phyloP scores from a whole-genome alignment of 306 rosid species.

The Leucaena leucocephala region DNA sequence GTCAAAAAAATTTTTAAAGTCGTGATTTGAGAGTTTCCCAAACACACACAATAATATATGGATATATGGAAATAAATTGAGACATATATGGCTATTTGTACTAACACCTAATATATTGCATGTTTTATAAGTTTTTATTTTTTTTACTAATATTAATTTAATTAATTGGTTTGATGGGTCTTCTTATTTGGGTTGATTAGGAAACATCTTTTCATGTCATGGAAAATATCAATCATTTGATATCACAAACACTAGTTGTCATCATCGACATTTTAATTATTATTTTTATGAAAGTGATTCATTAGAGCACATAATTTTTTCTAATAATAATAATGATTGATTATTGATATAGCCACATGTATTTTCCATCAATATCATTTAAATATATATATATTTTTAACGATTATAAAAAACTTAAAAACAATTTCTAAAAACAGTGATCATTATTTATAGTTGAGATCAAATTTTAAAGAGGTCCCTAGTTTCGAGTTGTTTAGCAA shows the following conservation, averaged over 20 bases:
- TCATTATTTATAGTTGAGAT: too few relatives aligned
- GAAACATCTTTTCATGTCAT: constrained; percentile 15
- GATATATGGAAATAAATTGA: background rate
- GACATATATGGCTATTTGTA: background rate
- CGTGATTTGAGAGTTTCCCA: too few relatives aligned
- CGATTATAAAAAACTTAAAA: too few relatives aligned
- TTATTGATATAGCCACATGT: background rate
- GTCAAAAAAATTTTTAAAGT: too few relatives aligned
- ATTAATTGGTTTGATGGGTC: background rate
- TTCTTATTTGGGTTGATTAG: constrained; percentile 1
- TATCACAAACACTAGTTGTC: background rate
- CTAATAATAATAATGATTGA: too few relatives aligned
- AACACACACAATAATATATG: background rate
- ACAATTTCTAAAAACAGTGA: too few relatives aligned
- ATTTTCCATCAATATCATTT: background rate
- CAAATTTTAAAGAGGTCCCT: too few relatives aligned
- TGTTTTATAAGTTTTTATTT: background rate
- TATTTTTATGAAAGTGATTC: background rate
- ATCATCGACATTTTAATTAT: background rate
- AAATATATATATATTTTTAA: too few relatives aligned
- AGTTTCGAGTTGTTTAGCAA: too few relatives aligned
- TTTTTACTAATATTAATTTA: background rate
- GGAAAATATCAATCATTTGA: constrained; percentile 22
- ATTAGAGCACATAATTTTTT: background rate
- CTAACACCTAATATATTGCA: background rate